Percentiles rank a stretch among this genome's conserved stretches.
phyloP scores from a whole-genome alignment of 148 eudicot genomes.

The Vaccinium corymbosum region DNA sequence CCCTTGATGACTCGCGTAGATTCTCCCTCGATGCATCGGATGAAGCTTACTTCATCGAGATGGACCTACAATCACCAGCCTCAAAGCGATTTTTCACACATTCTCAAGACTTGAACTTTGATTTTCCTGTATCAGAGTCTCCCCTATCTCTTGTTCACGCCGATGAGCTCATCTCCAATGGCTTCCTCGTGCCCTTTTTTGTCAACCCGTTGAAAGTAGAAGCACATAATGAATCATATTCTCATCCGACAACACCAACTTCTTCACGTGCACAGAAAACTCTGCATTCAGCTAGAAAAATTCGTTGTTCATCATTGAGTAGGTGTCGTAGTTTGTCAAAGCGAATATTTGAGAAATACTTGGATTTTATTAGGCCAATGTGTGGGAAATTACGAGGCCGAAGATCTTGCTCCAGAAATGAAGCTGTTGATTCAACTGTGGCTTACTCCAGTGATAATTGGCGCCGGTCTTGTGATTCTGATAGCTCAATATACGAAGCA shows the following conservation, averaged over 20 bases:
- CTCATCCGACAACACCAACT: conserved; percentile 18
- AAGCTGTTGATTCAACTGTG: conserved; percentile 32
- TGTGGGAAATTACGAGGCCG: conserved; percentile 37
- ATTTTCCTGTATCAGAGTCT: conserved; percentile 40
- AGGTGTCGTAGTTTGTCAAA: conserved; percentile 58
- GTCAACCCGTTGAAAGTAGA: conserved; percentile 32
- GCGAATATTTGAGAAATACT: conserved; percentile 47
- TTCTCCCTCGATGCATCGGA: conserved; percentile 50
- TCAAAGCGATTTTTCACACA: conserved; percentile 58
- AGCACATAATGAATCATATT: conserved; percentile 19
- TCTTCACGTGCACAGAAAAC: conserved; percentile 22
- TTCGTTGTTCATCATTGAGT: conserved; percentile 47
- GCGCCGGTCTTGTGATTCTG: conserved; percentile 80
- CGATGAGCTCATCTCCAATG: conserved; percentile 69
- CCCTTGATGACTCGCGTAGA: conserved; percentile 50
- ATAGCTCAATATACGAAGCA: conserved; percentile 84
- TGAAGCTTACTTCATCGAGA: conserved; percentile 73
- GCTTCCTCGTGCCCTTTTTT: conserved; percentile 51
- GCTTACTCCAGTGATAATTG: conserved; percentile 50
- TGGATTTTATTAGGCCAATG: conserved; percentile 46
- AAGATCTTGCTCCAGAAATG: conserved; percentile 30
- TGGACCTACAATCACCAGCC: conserved; percentile 75
- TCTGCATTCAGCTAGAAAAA: conserved; percentile 25
- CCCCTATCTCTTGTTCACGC: conserved; percentile 48
- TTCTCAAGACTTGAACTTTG: conserved; percentile 49